These are phyloP conservation scores for Globisporangium middletonii DNA, from an alignment of 352 stramenopile species.

Conservation along the genomic window DNA sequence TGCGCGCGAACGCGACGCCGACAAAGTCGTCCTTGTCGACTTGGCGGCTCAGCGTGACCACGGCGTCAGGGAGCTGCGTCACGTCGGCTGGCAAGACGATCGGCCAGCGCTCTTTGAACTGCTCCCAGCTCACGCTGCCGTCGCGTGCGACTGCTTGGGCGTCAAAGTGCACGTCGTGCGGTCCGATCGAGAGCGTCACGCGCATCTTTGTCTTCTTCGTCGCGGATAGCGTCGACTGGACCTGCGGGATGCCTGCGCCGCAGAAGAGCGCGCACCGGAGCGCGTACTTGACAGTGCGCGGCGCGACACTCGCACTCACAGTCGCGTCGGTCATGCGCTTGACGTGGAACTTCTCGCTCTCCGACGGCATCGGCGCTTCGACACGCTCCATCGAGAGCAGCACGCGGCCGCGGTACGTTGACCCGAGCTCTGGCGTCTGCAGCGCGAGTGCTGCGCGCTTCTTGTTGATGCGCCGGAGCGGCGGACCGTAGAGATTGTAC, in stretches of 20 bases:
- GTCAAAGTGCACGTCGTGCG: conserved; percentile 47
- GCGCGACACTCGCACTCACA: conserved; percentile 12
- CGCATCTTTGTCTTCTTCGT: conserved; percentile 27
- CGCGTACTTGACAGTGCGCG: conserved; percentile 60
- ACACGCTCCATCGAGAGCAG: conserved; percentile 74
- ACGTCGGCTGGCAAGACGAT: conserved; percentile 58
- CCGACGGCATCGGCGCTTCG: conserved; percentile 24
- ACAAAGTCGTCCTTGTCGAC: conserved; percentile 56
- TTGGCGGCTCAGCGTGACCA: conserved; percentile 58
- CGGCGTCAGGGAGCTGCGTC: conserved; percentile 59
- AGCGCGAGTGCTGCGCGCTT: conserved; percentile 48
- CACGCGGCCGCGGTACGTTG: conserved; percentile 74
- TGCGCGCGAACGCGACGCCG: conserved; percentile 46
- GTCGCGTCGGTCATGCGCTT: conserved; percentile 38
- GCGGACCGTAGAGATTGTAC: conserved; percentile 87
- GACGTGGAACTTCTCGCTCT: conserved; percentile 53
- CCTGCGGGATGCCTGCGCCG: conserved; percentile 43
- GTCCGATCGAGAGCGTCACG: conserved; percentile 40
- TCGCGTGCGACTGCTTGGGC: conserved; percentile 39
- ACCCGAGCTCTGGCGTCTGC: conserved; percentile 58
- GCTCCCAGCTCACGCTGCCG: conserved; percentile 38
- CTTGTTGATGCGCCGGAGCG: conserved; percentile 41
- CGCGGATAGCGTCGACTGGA: conserved; percentile 3
- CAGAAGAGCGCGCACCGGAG: conserved; percentile 56
- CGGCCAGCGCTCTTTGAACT: conserved; percentile 38